These are phyloP conservation scores for Sclerotinia subarctica DNA, from an alignment of 2,329 filamentous ascomycete genomes.

Conservation along the genomic window DNA sequence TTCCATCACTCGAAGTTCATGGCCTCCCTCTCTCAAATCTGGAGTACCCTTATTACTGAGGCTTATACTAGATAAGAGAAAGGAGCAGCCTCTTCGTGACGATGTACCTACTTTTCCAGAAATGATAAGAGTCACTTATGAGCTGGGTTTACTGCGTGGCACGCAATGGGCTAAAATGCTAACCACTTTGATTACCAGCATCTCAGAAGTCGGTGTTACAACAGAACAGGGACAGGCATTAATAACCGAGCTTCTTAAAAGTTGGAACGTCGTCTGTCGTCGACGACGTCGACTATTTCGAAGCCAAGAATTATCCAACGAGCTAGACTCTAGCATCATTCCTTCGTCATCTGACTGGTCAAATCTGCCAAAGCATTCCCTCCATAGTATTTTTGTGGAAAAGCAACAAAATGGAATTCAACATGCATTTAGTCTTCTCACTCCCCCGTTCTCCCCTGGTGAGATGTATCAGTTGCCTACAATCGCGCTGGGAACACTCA, in stretches of 20 bases:
- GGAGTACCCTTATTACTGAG: conserved; percentile 26
- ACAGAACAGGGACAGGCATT: conserved; percentile 23
- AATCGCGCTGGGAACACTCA: conserved; percentile 34
- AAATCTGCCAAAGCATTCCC: conserved; percentile 21
- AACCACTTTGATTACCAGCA: conserved; percentile 26
- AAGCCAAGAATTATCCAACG: neutral
- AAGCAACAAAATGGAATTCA: conserved; percentile 24
- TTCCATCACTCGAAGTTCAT: conserved; percentile 17
- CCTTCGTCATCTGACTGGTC: conserved; percentile 31
- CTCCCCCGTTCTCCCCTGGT: conserved; percentile 24
- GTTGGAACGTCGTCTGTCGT: conserved; percentile 37
- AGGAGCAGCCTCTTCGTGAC: conserved; percentile 25
- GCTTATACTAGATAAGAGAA: conserved; percentile 29
- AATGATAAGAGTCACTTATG: conserved; percentile 30
- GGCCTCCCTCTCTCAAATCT: conserved; percentile 28
- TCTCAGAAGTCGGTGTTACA: conserved; percentile 18
- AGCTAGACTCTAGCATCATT: neutral
- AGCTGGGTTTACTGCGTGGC: conserved; percentile 31
- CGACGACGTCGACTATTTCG: conserved; percentile 10
- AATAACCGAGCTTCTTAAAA: conserved; percentile 33
- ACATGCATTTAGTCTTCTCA: conserved; percentile 28
- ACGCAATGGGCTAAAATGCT: conserved; percentile 35
- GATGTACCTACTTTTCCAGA: conserved; percentile 34
- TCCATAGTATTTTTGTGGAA: neutral
- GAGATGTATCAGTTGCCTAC: conserved; percentile 26